Evolutionary conservation across 2,329 filamentous ascomycete genomes (phyloP), one percentile per base, ranked within the genome.

Genomic region (Sarocladium strictum): DNA sequence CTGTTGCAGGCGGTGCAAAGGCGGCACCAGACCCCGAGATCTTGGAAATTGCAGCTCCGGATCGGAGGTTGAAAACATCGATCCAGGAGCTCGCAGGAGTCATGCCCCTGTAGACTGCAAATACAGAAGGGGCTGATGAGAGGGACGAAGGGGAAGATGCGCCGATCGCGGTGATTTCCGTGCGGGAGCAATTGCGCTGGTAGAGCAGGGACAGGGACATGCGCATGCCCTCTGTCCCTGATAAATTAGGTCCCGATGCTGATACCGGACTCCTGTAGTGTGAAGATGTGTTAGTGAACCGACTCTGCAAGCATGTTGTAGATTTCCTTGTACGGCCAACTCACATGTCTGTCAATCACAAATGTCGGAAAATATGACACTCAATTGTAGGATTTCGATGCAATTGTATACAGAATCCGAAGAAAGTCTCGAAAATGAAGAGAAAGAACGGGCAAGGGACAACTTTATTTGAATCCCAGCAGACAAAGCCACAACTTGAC

Each of bases 101-200:
- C 60, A 7, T 45, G 47, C 41, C 62, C 43, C 60, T 58, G 58
- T 65, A 70, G 38, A 64, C 62, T 15, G 67, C 65, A 19, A 67
- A 68, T 24, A 63, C 67, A 15, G 61, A 45, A 38, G 58, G 53
- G 17, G 54, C 23, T 2, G 60, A 58, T 0, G 61, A 60, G 17
- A 58, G 55, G 3, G 64, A 54, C 3, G 49, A 32, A 3, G 60
- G 57, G 2, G 61, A 58, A 2, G 66, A 65, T 49, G 70, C 60
- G 50, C 65, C 66, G 19, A 70, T 64, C 1, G 62, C 61, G 53
- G 59, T 60, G 57, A 71, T 69, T 54, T 71, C 68, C 11, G 62
- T 58, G 45, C 60, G 65, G 57, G 65, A 63, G 50, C 61, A 62
- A 17, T 56, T 38, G 15, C 66, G 63, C 27, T 61, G 59, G 55